phyloP scores from a whole-genome alignment of 176 grass and related monocot genomes.

The Carex parvula region DNA sequence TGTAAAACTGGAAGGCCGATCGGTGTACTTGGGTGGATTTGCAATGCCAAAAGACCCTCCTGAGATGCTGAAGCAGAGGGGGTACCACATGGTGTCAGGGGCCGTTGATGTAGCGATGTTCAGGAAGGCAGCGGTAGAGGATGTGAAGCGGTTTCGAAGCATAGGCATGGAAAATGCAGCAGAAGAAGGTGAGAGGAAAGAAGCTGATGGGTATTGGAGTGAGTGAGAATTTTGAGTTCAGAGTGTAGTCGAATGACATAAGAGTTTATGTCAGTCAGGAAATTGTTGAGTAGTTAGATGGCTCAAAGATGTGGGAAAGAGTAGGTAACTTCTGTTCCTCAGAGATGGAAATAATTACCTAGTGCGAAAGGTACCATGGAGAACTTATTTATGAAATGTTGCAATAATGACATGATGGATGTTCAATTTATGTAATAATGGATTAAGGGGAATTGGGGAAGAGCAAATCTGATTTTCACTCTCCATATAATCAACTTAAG shows the following conservation, averaged over 20 bases:
- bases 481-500: not conserved
- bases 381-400: not conserved
- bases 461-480: not conserved
- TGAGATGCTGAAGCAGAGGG: constrained; percentile 79
- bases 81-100: constrained; percentile 88
- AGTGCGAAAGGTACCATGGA: not conserved
- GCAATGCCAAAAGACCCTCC: constrained; percentile 75
- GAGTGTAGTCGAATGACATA: not conserved
- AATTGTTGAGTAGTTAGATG: not conserved
- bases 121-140: constrained; percentile 48
- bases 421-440: not conserved
- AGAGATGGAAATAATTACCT: not conserved
- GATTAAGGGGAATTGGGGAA: not conserved
- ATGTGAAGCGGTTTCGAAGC: constrained; percentile 60
- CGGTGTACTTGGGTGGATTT: constrained; percentile 66
- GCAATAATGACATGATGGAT: constrained; percentile 3
- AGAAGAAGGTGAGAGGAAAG: constrained; percentile 43
- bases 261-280: not conserved
- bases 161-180: constrained; percentile 58
- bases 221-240: constrained; percentile 34
- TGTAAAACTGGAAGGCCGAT: constrained; percentile 34
- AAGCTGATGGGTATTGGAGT: constrained; percentile 72
- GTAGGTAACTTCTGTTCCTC: not conserved
- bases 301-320: not conserved
- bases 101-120: constrained; percentile 69